phyloP scores from a whole-genome alignment of 768 basidiomycete genomes.

The Inosperma sp. region DNA sequence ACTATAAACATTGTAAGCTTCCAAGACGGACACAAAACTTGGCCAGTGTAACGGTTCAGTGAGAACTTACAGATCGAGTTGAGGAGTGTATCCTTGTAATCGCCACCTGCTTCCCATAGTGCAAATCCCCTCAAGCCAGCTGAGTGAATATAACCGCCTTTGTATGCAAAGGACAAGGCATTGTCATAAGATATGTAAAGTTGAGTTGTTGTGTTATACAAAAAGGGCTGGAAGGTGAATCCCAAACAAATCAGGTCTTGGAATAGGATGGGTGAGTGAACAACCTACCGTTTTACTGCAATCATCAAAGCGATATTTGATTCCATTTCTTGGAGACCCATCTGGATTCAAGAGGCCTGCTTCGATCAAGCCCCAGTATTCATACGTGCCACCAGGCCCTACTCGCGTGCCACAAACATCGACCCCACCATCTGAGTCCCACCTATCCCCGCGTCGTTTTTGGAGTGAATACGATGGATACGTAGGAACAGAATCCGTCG shows the following conservation, averaged over 20 bases:
- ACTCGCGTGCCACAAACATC: slow-evolving; percentile 58
- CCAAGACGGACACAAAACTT: slow-evolving; percentile 1
- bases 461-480: slow-evolving; percentile 50
- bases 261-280: not conserved
- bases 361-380: slow-evolving; percentile 60
- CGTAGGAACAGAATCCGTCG: slow-evolving; percentile 32
- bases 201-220: slow-evolving; percentile 52
- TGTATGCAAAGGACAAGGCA: slow-evolving; percentile 51
- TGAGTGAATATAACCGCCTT: slow-evolving; percentile 55
- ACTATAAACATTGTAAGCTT: slow-evolving; percentile 13
- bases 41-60: slow-evolving; percentile 2
- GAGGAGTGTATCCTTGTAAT: slow-evolving; percentile 55
- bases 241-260: not conserved
- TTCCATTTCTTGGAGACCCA: slow-evolving; percentile 39
- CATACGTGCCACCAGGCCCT: slow-evolving; percentile 52
- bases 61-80: slow-evolving; percentile 48
- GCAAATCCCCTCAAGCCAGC: slow-evolving; percentile 59
- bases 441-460: slow-evolving; percentile 50
- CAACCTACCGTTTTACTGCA: slow-evolving; percentile 70
- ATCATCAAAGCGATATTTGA: slow-evolving; percentile 51
- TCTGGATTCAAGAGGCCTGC: slow-evolving; percentile 48
- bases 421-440: slow-evolving; percentile 43
- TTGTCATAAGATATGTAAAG: slow-evolving; percentile 67
- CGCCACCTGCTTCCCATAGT: slow-evolving; percentile 70
- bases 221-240: slow-evolving; percentile 49